Conservation (phyloP, 2,329 filamentous ascomycete genomes). For the Ilyonectria robusta region DNA sequence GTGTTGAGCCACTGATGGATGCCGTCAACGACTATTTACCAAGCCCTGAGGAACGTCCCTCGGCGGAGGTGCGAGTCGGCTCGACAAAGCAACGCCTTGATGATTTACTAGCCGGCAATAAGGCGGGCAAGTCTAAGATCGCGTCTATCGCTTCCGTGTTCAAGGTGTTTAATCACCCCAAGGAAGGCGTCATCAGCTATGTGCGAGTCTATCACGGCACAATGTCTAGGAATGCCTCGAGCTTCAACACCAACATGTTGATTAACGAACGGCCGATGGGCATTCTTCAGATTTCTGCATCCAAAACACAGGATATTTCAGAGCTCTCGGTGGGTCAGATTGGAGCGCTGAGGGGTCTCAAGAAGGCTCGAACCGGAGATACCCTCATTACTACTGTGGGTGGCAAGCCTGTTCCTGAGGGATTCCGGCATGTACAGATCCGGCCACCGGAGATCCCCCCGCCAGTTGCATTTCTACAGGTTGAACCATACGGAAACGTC, state of each 20-base stretch:
- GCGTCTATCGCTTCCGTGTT: conserved; percentile 80
- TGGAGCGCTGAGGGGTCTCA: conserved; percentile 91
- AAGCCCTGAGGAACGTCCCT: conserved; percentile 83
- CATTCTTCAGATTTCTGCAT: conserved; percentile 90
- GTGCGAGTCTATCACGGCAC: conserved; percentile 92
- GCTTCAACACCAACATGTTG: conserved; percentile 90
- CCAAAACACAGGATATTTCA: conserved; percentile 86
- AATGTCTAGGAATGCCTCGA: conserved; percentile 78
- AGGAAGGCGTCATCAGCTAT: conserved; percentile 90
- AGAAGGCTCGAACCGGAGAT: conserved; percentile 92
- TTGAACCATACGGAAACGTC: conserved; percentile 83
- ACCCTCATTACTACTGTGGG: conserved; percentile 84
- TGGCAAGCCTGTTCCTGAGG: conserved; percentile 73
- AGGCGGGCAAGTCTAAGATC: conserved; percentile 52
- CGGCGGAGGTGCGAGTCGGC: conserved; percentile 82
- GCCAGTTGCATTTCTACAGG: conserved; percentile 95
- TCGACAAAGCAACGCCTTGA: conserved; percentile 58
- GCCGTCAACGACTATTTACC: conserved; percentile 91
- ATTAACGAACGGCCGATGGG: conserved; percentile 85
- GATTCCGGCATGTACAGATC: conserved; percentile 83
- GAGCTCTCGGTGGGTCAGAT: conserved; percentile 90
- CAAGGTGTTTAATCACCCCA: conserved; percentile 93
- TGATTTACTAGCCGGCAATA: conserved; percentile 60
- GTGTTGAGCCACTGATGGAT: conserved; percentile 92
- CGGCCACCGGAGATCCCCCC: conserved; percentile 91